phyloP scores from a whole-genome alignment of 2,329 filamentous ascomycete genomes.

The Fusarium beomiforme region DNA sequence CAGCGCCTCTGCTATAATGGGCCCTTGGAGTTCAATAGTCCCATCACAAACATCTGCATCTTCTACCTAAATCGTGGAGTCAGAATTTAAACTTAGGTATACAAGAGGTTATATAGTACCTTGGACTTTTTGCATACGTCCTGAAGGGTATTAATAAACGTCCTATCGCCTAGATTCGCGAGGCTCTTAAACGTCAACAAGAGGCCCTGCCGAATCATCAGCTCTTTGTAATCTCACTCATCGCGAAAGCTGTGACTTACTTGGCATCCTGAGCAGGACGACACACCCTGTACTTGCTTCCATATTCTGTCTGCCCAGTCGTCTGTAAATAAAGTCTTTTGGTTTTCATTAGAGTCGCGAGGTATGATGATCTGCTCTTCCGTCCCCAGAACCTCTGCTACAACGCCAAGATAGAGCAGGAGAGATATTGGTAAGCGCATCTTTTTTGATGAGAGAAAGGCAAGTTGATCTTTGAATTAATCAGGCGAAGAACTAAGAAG shows the following conservation, averaged over 20 bases:
- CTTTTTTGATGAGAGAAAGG: neutral
- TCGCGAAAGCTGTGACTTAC: neutral
- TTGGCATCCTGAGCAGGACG: slow-evolving; percentile 39
- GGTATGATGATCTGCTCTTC: slow-evolving; percentile 5
- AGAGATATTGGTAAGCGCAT: slow-evolving; percentile 19
- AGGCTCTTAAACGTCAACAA: slow-evolving; percentile 55
- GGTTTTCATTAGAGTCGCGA: slow-evolving; percentile 1
- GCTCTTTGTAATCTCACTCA: neutral
- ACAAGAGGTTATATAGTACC: slow-evolving; percentile 25
- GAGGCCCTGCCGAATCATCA: slow-evolving; percentile 41
- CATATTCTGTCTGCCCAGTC: slow-evolving; percentile 32
- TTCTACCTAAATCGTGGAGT: slow-evolving; percentile 50
- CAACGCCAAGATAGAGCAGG: slow-evolving; percentile 15
- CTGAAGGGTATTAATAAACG: slow-evolving; percentile 49
- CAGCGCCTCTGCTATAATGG: slow-evolving; percentile 61
- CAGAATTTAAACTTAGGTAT: neutral
- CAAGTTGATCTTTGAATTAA: neutral
- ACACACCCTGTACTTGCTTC: slow-evolving; percentile 25
- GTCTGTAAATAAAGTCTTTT: slow-evolving; percentile 19
- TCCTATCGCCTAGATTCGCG: slow-evolving; percentile 53
- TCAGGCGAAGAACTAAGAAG: neutral
- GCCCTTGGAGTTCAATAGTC: slow-evolving; percentile 61
- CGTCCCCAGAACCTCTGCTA: slow-evolving; percentile 10
- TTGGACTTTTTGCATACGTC: slow-evolving; percentile 48
- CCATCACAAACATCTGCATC: slow-evolving; percentile 67